Base-by-base conservation (phyloP, 768 basidiomycete species). In the Kwoniella europaea region DNA sequence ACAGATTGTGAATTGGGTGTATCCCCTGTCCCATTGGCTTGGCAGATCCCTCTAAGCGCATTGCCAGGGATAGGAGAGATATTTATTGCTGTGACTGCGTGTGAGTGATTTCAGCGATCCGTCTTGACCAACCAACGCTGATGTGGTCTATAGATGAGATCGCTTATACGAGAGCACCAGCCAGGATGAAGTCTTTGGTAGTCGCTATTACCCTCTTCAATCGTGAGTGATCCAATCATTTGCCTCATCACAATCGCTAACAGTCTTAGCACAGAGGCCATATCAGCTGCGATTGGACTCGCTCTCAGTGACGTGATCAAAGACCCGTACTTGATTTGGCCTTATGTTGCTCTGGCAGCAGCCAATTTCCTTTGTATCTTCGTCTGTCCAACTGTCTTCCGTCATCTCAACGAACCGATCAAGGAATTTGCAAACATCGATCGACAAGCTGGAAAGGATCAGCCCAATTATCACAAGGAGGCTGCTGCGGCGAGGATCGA, bases 281-380 rank as follows among this genome's bases (percentile, higher is more conserved):
- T 82, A 60, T 75, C 79, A 2, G 69, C 73, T 29, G 81, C 81
- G 10, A 71, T 84, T 53, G 67, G 69, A 2, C 72, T 79, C 18
- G 78, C 78, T 53, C 58, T 79, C 41, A 75, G 76, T 18, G 70
- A 74, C 13, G 76, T 74, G 20, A 69, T 79, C 60, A 63, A 70
- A 16, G 82, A 83, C 70, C 82, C 82, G 4, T 74, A 82, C 73
- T 72, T 83, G 50, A 80, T 80, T 61, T 80, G 78, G 79, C 71
- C 74, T 9, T 75, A 69, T 27, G 71, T 77, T 62, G 79, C 74
- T n/a, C 69, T 81, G 29, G 79, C 79, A 18, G 29, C 59, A 52
- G 74, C 74, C 4, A 69, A 56, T 55, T 77, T 79, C 69, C n/a
- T 79, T 58, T 69, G 71, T 65, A 42, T 74, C 71, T 61, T 79